Evolutionary conservation across 2,329 filamentous ascomycete species (phyloP), one percentile per base, ranked within the genome.

Genomic region (Sclerotinia sclerotiorum): DNA sequence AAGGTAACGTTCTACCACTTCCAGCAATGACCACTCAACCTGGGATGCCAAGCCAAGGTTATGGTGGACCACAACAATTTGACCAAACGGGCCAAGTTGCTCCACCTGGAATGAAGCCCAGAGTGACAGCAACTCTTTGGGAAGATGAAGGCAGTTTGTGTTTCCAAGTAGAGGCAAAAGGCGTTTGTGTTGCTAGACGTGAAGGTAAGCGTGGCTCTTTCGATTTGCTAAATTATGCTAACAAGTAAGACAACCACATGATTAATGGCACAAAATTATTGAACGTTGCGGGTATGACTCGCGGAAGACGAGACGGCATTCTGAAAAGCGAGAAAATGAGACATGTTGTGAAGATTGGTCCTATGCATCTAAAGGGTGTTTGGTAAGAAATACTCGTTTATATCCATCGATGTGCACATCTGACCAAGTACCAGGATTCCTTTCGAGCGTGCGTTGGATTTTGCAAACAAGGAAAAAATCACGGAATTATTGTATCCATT

Each of bases 381-480:
- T 97, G 94, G 93, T 96, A 85, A 82, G 90, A 82, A n/a, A 15
- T 17, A 15, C 8, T 49, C 24, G 19, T 15, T n/a, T 42, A 3
- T 8, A 5, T 24, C 8, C 24, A 13, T 44, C n/a, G 15, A 27
- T 32, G 60, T 35, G 48, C 69, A 68, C 35, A 52, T 56, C 66
- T 77, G 63, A 74, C 62, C 67, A 64, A 55, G 48, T 24, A 61
- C 24, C 74, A 97, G 94, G 94, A 99, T 99, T 76, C 95, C 95
- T 2, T 98, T 97, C 76, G 95, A 98, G 75, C 90, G 95, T 73
- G 95, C 95, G n/a, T 83, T 99, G 66, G 95, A 98, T 76, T 98
- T 99, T 78, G 95, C 95, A 73, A 99, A 99, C 83, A 98, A 97
- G 85, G 95, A 99, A 81, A 98, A 98, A 82, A 99, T 98, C 72